Conservation (phyloP, 495 filamentous ascomycete species). For the Clohesyomyces aquaticus region DNA sequence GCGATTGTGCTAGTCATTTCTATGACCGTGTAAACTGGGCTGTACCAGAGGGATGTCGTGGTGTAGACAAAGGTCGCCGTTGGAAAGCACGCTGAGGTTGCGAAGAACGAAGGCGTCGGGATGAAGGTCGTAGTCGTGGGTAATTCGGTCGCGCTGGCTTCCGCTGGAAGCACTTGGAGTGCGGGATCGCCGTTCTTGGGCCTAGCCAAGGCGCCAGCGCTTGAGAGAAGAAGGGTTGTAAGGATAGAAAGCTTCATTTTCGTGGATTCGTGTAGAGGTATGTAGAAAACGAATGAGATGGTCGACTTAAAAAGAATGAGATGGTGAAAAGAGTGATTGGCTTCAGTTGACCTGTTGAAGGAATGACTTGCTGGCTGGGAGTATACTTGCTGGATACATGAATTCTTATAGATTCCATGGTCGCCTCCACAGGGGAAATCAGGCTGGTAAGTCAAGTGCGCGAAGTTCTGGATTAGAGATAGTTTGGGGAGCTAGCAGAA, state of each 20-base stretch:
- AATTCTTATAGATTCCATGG: neutral
- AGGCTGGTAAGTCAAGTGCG: neutral
- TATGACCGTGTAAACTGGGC: neutral
- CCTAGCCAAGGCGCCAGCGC: neutral
- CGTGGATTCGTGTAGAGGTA: too few species aligned
- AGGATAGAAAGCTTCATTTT: neutral
- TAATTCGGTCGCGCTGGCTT: neutral
- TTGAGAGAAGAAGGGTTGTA: neutral
- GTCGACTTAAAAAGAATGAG: neutral
- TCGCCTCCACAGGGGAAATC: neutral
- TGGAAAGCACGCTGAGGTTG: neutral
- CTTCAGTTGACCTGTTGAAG: neutral
- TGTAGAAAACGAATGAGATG: neutral
- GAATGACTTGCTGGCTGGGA: neutral
- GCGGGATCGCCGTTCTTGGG: neutral
- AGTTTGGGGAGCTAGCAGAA: neutral
- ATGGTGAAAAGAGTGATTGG: neutral
- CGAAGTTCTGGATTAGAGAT: neutral
- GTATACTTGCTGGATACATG: too few species aligned
- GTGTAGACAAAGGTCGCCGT: conserved; percentile 1
- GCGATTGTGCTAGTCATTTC: conserved; percentile 4
- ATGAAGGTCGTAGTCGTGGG: neutral
- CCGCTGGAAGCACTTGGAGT: neutral
- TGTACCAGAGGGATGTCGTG: conserved; percentile 9
- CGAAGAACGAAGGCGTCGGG: conserved; percentile 6